Conservation (phyloP, 352 stramenopile species). For the Phytopythium helicoides region DNA sequence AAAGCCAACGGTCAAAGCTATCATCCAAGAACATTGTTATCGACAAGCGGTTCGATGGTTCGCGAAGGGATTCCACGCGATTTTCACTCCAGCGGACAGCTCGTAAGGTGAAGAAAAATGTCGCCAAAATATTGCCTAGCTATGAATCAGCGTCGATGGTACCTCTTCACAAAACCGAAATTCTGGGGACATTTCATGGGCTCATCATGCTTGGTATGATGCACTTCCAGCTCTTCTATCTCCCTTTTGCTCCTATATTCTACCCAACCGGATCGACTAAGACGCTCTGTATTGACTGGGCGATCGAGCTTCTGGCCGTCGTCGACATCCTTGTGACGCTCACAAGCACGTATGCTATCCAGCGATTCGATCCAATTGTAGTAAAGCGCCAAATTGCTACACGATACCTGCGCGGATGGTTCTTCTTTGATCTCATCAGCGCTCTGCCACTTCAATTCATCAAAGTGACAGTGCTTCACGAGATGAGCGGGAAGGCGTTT, state of each 20-base stretch:
- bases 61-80: not conserved
- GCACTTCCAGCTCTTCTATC: conserved; percentile 15
- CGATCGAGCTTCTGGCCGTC: conserved; percentile 6
- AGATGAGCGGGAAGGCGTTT: not conserved
- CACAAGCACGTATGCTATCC: conserved; percentile 8
- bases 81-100: not conserved
- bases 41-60: conserved; percentile 8
- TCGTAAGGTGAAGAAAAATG: not conserved
- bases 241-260: conserved; percentile 9
- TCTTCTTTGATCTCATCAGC: conserved; percentile 14
- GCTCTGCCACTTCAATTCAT: conserved; percentile 16
- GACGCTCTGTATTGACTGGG: conserved; percentile 6
- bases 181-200: conserved; percentile 15
- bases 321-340: conserved; percentile 16
- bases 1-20: conserved; percentile 17
- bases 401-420: conserved; percentile 8
- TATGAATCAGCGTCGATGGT: not conserved
- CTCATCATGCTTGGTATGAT: conserved; percentile 10
- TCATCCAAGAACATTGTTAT: conserved; percentile 16
- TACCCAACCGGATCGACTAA: not conserved
- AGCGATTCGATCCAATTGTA: conserved; percentile 12
- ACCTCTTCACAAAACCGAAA: not conserved
- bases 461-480: conserved; percentile 13
- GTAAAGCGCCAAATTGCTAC: conserved; percentile 11
- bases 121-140: not conserved